Evolutionary conservation across 306 rosid genomes (phyloP), one percentile per base, ranked within the genome.

Genomic region (Glycine tomentella): DNA sequence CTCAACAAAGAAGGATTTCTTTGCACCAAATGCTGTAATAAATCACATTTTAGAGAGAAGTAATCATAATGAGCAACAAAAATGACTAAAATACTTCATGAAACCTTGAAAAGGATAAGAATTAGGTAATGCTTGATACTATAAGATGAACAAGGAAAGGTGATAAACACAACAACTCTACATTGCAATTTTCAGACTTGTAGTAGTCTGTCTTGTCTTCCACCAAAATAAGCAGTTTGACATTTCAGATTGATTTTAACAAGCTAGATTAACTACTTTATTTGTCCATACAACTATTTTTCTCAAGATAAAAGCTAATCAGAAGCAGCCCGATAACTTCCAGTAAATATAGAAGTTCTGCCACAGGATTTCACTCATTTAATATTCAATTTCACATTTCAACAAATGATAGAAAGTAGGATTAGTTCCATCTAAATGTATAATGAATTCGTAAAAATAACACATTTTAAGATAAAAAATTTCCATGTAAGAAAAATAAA

Each of bases 1-100:
- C 94, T 95, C 89, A 95, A 84, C 72, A 95, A 84, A 5, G 96
- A 73, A 51, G 96, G 93, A 78, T 77, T 95, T 82, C 83, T 91
- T 90, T 93, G 98, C 53, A 89, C 94, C 73, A 95, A 85, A 88
- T 90, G 95, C 99, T 95, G 91, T 51, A 68, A 81, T 45, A 87
- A 81, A 53, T 68, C 51, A 77, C 48, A 76, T 46, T 81, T 49
- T 73, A 64, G 31, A 58, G 59, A 81, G 52, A 85, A 40, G 69
- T 83, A 62, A 72, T 46, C 82, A 55, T 25, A 44, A 74, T 14
- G 12, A 53, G 5, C 50, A 77, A 9, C n/a, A 73, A 67, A n/a
- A 53, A 56, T 74, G 36, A 80, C 45, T 36, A 58, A 78, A 83
- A 83, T 15, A 20, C 11, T 71, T 64, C 55, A 61, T 42, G 58